phyloP scores from a whole-genome alignment of 129 eudicot genomes.

The Sambucus nigra region DNA sequence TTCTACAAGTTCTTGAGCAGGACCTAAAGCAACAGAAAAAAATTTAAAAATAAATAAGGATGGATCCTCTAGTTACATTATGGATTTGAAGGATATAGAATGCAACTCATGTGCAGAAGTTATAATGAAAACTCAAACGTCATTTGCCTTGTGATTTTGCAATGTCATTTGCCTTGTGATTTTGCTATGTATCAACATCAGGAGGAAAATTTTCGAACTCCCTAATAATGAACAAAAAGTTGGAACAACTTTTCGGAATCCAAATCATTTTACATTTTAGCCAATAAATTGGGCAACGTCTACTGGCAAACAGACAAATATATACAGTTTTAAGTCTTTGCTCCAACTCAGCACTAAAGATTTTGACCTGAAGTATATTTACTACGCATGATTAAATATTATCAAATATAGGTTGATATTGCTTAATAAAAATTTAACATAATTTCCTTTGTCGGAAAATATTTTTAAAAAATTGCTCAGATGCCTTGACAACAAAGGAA shows the following conservation, averaged over 20 bases:
- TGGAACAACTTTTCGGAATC: background rate
- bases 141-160: too few species aligned
- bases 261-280: too few species aligned
- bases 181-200: too few species aligned
- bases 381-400: too few species aligned
- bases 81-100: too few species aligned
- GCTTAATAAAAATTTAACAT: too few species aligned
- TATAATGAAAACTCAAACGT: too few species aligned
- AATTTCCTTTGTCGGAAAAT: background rate
- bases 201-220: background rate
- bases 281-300: background rate
- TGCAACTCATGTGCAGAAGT: too few species aligned
- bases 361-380: background rate
- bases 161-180: too few species aligned
- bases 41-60: background rate
- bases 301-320: background rate
- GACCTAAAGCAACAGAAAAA: slow-evolving; percentile 42
- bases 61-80: too few species aligned
- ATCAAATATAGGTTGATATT: background rate
- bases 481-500: background rate
- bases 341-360: background rate
- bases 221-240: background rate
- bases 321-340: background rate
- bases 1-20: slow-evolving; percentile 92
- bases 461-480: background rate